These are phyloP conservation scores for Casuarina cunninghamiana DNA, from an alignment of 306 rosid genomes.

Conservation along the genomic window DNA sequence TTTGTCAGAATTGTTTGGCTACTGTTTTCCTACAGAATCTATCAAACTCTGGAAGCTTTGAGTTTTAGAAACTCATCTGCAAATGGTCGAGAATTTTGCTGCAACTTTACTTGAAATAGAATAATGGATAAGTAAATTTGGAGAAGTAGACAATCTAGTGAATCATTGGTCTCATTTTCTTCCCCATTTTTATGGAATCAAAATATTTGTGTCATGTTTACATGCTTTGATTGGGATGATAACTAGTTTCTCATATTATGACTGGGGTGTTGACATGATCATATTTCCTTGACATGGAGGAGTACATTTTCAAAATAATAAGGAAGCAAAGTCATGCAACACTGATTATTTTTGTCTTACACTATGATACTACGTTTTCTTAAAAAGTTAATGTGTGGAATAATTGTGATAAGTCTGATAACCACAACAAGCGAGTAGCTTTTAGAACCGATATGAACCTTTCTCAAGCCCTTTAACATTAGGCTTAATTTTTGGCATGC, in stretches of 20 bases:
- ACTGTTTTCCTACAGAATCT: not conserved
- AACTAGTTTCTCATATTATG: not conserved
- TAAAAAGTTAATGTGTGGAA: not conserved
- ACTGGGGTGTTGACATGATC: not conserved
- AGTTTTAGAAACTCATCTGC: not conserved
- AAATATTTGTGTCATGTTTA: not conserved
- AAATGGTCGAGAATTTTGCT: not conserved
- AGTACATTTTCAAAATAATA: not conserved
- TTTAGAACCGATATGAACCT: constrained; percentile 70
- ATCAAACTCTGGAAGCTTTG: not conserved
- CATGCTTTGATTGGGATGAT: not conserved
- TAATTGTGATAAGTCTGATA: not conserved
- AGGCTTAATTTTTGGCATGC: constrained; percentile 25
- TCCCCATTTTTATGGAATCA: not conserved
- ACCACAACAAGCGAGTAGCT: constrained; percentile 6
- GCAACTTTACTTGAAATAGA: not conserved
- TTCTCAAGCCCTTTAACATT: constrained; percentile 41
- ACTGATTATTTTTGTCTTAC: not conserved
- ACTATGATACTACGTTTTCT: not conserved
- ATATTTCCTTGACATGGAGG: not conserved
- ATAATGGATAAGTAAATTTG: not conserved
- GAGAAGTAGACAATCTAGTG: not conserved
- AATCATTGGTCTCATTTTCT: not conserved
- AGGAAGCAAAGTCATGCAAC: not conserved
- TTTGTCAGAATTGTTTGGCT: not conserved